Conservation (phyloP, 2,329 filamentous ascomycete species). For the Alternaria longipes region DNA sequence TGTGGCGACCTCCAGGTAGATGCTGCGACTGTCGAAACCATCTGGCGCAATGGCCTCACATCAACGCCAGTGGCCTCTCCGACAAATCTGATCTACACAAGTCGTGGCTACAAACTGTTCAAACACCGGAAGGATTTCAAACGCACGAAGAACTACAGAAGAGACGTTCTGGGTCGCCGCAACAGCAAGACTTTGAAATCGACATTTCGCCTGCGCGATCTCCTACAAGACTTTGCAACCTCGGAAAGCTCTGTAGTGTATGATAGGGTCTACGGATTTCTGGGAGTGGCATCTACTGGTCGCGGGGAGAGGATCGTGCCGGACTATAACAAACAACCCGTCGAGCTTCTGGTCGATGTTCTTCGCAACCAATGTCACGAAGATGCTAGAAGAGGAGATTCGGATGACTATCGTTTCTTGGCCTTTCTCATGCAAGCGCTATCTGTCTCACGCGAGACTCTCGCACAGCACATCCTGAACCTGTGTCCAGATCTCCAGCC, state of each 20-base stretch:
- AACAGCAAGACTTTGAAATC: constrained; percentile 14
- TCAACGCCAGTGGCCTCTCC: constrained; percentile 5
- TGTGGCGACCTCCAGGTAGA: constrained; percentile 18
- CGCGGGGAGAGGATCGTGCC: constrained; percentile 18
- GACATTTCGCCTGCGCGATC: constrained; percentile 23
- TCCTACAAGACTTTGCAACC: constrained; percentile 19
- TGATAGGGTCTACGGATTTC: constrained; percentile 25
- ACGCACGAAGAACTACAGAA: constrained; percentile 14
- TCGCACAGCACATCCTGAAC: constrained; percentile 19
- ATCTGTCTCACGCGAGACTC: constrained; percentile 14
- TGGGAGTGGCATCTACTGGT: constrained; percentile 20
- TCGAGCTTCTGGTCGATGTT: constrained; percentile 25
- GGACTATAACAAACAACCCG: constrained; percentile 20
- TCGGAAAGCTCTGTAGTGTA: constrained; percentile 22
- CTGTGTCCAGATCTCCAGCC: constrained; percentile 9
- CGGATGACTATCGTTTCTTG: constrained; percentile 21
- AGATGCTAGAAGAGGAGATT: background rate
- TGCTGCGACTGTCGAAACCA: constrained; percentile 15
- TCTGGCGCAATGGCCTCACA: constrained; percentile 16
- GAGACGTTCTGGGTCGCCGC: constrained; percentile 18
- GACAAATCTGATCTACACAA: constrained; percentile 6
- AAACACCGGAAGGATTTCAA: constrained; percentile 23
- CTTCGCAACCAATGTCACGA: constrained; percentile 22
- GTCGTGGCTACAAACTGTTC: constrained; percentile 20
- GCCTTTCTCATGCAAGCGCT: constrained; percentile 19